Evolutionary conservation across 2,329 filamentous ascomycete species (phyloP).

Genomic region (Colletotrichum neosansevieriae): DNA sequence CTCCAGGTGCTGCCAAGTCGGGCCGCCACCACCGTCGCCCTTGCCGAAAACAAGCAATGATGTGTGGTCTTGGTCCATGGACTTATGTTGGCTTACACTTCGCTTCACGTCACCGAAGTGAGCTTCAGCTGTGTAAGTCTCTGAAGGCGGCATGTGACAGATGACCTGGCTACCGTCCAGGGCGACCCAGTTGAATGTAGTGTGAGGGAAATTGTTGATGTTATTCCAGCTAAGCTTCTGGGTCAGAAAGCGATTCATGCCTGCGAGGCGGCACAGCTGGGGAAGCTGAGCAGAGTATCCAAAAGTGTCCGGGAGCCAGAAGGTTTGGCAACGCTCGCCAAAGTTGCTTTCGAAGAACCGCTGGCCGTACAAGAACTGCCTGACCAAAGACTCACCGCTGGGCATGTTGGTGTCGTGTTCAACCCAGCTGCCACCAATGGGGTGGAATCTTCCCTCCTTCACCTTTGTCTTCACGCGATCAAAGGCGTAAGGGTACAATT

Average conservation of each 20-base stretch:
- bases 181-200: slow-evolving; percentile 98
- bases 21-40: slow-evolving; percentile 94
- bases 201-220: slow-evolving; percentile 98
- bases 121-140: slow-evolving; percentile 95
- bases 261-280: slow-evolving; percentile 92
- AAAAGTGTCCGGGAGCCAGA: slow-evolving; percentile 98
- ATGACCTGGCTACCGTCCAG: slow-evolving; percentile 96
- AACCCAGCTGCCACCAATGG: slow-evolving; percentile 97
- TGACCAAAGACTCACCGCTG: slow-evolving; percentile 91
- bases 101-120: slow-evolving; percentile 95
- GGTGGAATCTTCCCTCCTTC: slow-evolving; percentile 90
- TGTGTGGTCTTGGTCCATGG: slow-evolving; percentile 90
- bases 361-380: slow-evolving; percentile 96
- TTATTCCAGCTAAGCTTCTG: slow-evolving; percentile 99
- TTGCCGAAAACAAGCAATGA: slow-evolving; percentile 96
- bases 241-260: slow-evolving; percentile 96
- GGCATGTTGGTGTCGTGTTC: slow-evolving; percentile 99
- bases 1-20: slow-evolving; percentile 93
- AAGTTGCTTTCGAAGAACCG: slow-evolving; percentile 95
- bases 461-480: slow-evolving; percentile 93
- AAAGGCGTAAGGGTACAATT: slow-evolving; percentile 88
- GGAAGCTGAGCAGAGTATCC: slow-evolving; percentile 96
- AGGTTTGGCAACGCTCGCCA: slow-evolving; percentile 87
- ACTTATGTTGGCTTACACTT: slow-evolving; percentile 93
- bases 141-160: slow-evolving; percentile 95